Base-by-base conservation (phyloP, 768 basidiomycete species). In the Termitomyces sp. region DNA sequence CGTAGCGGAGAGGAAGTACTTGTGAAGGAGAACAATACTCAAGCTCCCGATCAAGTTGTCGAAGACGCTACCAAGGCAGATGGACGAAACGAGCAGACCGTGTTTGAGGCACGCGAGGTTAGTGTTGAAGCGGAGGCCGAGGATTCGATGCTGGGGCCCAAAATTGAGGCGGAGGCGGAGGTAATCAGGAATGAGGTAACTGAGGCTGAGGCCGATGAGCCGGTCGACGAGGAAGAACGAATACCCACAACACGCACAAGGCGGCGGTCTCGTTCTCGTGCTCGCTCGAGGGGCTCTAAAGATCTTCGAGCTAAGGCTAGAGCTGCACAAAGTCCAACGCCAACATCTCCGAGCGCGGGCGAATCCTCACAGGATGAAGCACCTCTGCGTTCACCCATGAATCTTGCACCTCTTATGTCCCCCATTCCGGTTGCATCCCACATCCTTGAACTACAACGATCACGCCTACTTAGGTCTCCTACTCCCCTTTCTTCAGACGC, bases 351-450 rank as follows among this genome's bases (percentile, higher is more conserved):
- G 61, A 70, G 75, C 42, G 75, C 77, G 38, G 80, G 80, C 46
- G 89, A 91, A 62, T 90, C 89, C 26, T 91, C 89, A 40, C 87
- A 83, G 59, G 87, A 89, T 57, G 81, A 82, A 57, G 78, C 79
- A 5, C 71, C 71, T 40, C 63, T 70, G 15, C 73, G 71, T 43
- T 62, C 71, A 31, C 66, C 73, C 12, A 64, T 71, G 47, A 64
- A 71, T 40, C 64, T 73, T 7, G 66, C 74, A 41, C 72, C 73
- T 47, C 69, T 80, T 48, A 64, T 75, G 41, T 77, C 79, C 15
- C 77, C 79, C 21, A 68, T 78, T 70, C 75, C 83, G 17, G 41
- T 53, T 26, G 46, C 56, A 72, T 66, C 84, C 74, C 71, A 85
- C 77, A 62, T 89, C 74, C 52, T 84, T 75, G 63, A 84, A 77